Evolutionary conservation across 2,329 filamentous ascomycete species (phyloP).

Genomic region (Diplodia scrobiculata): DNA sequence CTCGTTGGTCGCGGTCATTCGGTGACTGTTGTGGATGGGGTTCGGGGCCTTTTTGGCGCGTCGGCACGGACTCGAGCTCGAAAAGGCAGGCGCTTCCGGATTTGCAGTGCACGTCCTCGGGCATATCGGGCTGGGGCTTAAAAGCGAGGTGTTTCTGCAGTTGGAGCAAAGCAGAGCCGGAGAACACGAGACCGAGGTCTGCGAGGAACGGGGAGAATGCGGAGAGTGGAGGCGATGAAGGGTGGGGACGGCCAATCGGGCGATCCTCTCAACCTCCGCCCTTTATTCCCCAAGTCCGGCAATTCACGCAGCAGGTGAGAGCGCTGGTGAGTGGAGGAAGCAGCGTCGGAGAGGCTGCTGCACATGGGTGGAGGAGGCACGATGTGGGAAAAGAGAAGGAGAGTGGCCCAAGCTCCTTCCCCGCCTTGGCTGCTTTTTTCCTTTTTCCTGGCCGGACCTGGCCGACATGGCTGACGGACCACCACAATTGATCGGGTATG

Average conservation of each 20-base stretch:
- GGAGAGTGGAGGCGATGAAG: conserved; percentile 2
- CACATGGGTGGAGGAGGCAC: neutral
- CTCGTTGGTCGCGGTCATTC: too few species aligned
- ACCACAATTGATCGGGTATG: neutral
- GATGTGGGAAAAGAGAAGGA: neutral
- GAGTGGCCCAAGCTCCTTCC: conserved; percentile 16
- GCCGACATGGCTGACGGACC: conserved; percentile 16
- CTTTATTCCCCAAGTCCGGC: neutral
- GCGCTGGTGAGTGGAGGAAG: too few species aligned
- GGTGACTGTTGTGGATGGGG: too few species aligned
- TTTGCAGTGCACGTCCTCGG: neutral
- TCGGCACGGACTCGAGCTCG: neutral
- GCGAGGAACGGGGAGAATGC: neutral
- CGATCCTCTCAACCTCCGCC: neutral
- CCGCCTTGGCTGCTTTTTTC: neutral
- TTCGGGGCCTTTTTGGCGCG: neutral
- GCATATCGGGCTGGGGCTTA: neutral
- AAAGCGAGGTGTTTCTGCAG: neutral
- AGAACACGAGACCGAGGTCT: neutral
- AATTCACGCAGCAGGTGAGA: neutral
- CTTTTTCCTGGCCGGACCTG: neutral
- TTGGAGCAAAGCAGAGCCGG: neutral
- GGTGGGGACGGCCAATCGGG: neutral
- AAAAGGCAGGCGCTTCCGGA: neutral
- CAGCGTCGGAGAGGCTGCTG: neutral